Evolutionary conservation across 106 monocot species (phyloP), one percentile per base, ranked within the genome.

Genomic region (Narthecium ossifragum): DNA sequence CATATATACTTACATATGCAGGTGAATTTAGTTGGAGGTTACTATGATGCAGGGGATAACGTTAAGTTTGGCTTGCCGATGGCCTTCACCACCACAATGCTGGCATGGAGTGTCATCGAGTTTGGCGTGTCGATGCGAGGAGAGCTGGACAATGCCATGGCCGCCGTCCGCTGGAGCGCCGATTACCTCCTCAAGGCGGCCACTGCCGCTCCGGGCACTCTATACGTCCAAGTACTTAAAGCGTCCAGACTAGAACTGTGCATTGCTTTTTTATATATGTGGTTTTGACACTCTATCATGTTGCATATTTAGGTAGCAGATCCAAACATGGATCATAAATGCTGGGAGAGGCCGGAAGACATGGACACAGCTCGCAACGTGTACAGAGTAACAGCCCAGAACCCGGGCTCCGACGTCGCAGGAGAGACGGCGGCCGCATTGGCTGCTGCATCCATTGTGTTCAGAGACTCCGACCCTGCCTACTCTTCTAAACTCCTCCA

Each of bases 301-400:
- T 38, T 2, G 8, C 13, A 20, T 15, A 20, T 26, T 34, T 53
- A 79, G 82, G 85, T 91, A 6, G 86, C 86, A 29, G 90, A 86
- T 30, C 82, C 89, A 0, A 69, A 81, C 56, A 32, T 51, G 69
- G 89, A 90, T 23, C 89, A 85, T 31, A 62, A 56, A 20, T 90
- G 89, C 75, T 90, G 86, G 91, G 91, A 86, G 73, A 74, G 85
- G 61, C 90, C 85, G 0, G 90, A 91, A 25, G 90, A 82, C 76
- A 89, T 89, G 85, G 90, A 85, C 73, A 90, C 85, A 3, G 75
- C 79, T 21, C 68, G 90, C 3, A 80, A 51, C 17, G 83, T 77
- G 8, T 88, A 83, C 73, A 76, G 56, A 39, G 78, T 89, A 15
- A 71, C 81, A n/a, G 21, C 26, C 8, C 73, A 85, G 33, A 85